Evolutionary conservation across 306 rosid genomes (phyloP).

Genomic region (Inga oerstediana): DNA sequence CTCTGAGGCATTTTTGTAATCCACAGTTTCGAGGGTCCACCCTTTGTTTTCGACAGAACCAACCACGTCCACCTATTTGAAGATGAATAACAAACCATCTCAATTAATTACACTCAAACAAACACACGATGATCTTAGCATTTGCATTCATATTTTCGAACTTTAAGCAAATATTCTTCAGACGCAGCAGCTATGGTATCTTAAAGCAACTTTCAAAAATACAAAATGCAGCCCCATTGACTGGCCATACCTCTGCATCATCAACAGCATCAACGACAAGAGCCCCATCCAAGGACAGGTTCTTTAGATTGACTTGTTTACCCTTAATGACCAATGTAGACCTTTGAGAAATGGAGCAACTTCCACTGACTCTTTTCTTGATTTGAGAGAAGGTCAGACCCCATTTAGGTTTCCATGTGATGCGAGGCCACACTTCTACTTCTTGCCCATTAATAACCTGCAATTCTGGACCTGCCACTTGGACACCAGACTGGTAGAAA

Average conservation of each 20-base stretch:
- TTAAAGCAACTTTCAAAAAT: not conserved
- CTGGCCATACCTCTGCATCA: constrained; percentile 67
- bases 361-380: constrained; percentile 71
- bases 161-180: constrained; percentile 3
- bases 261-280: constrained; percentile 68
- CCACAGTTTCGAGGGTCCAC: constrained; percentile 72
- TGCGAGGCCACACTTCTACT: constrained; percentile 88
- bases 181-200: not conserved
- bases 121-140: constrained; percentile 4
- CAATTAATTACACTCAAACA: constrained; percentile 29
- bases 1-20: constrained; percentile 62
- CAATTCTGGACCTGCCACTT: constrained; percentile 74
- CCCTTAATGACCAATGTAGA: constrained; percentile 83
- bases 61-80: constrained; percentile 63
- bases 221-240: constrained; percentile 17
- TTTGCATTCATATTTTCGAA: constrained; percentile 15
- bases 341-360: constrained; percentile 71
- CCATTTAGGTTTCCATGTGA: constrained; percentile 96
- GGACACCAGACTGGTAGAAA: constrained; percentile 69
- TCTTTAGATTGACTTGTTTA: constrained; percentile 51
- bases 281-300: constrained; percentile 86
- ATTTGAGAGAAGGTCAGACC: constrained; percentile 67
- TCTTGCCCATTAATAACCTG: constrained; percentile 81
- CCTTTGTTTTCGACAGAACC: constrained; percentile 82
- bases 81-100: not conserved